phyloP scores from a whole-genome alignment of 345 rosid species.

The Raphanus sativus region DNA sequence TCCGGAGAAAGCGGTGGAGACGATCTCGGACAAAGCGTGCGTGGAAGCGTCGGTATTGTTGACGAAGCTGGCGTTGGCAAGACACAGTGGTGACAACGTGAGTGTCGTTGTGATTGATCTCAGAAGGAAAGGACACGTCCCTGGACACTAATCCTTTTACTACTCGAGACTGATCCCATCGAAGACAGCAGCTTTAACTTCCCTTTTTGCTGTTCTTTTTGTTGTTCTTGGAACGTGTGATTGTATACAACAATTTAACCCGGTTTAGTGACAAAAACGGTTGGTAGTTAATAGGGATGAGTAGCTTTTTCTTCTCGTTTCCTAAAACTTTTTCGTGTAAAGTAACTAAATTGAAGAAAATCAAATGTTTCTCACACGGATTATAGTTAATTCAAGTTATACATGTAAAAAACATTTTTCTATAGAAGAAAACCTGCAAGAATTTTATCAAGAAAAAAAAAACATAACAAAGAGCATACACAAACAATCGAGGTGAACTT shows the following conservation, averaged over 20 bases:
- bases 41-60: conserved; percentile 71
- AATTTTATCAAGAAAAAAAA: no score
- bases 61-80: conserved; percentile 82
- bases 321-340: background rate
- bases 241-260: conserved; percentile 8
- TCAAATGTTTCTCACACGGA: background rate
- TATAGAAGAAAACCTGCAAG: no score
- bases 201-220: background rate
- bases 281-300: background rate
- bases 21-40: conserved; percentile 51
- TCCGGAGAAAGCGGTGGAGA: background rate
- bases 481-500: background rate
- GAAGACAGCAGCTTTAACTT: conserved; percentile 5
- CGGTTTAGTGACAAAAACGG: background rate
- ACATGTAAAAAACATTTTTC: no score
- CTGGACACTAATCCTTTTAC: conserved; percentile 10
- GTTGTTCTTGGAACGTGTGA: conserved; percentile 9
- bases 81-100: conserved; percentile 75
- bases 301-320: background rate
- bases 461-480: background rate
- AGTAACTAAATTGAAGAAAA: background rate
- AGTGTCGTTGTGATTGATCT: conserved; percentile 85
- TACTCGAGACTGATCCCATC: background rate
- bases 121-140: conserved; percentile 40
- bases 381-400: no score